Conservation (phyloP, 2,329 filamentous ascomycete species). For the Penicillium concentricum region DNA sequence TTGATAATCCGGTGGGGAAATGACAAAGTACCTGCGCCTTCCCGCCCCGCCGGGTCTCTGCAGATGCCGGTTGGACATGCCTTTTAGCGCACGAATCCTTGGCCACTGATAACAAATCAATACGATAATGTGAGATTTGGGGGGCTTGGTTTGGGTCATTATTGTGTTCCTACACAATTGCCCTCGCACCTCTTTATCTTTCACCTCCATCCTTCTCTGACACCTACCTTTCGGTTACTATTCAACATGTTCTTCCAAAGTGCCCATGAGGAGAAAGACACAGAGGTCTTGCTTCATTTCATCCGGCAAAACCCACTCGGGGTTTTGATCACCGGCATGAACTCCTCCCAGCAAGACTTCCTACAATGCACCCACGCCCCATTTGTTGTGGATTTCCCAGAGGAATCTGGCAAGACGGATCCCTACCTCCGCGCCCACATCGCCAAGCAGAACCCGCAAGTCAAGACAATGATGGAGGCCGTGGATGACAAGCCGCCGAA, state of each 20-base stretch:
- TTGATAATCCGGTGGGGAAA: background rate
- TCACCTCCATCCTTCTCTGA: background rate
- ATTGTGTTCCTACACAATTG: background rate
- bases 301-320: conserved; percentile 15
- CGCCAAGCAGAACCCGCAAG: conserved; percentile 62
- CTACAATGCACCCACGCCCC: conserved; percentile 17
- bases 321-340: conserved; percentile 14
- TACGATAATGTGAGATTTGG: background rate
- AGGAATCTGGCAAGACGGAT: conserved; percentile 7
- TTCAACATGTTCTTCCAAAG: conserved; percentile 14
- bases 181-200: background rate
- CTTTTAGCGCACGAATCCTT: background rate
- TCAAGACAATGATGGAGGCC: conserved; percentile 58
- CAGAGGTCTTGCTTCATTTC: conserved; percentile 13
- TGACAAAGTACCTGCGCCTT: background rate
- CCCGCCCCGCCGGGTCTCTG: background rate
- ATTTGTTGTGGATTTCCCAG: conserved; percentile 12
- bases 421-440: conserved; percentile 59
- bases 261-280: conserved; percentile 14
- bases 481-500: conserved; percentile 20
- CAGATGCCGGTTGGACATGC: background rate
- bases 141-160: background rate
- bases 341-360: conserved; percentile 16
- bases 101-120: background rate
- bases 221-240: background rate